Percentiles rank a stretch among this genome's conserved stretches.
phyloP scores from a whole-genome alignment of 352 stramenopile genomes.

The Blastocystis hominis region DNA sequence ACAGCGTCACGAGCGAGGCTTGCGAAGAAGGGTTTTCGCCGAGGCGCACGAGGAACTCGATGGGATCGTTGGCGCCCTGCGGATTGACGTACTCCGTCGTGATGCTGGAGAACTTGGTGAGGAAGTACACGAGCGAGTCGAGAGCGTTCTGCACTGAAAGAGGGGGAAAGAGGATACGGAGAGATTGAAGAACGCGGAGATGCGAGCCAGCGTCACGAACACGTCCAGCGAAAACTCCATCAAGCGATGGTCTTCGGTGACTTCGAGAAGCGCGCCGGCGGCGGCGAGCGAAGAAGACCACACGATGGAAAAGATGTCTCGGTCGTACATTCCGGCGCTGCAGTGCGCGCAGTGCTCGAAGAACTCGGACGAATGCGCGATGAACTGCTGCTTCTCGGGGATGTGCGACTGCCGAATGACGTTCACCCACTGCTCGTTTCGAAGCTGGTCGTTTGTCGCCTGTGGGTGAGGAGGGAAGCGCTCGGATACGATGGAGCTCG shows the following conservation, averaged over 20 bases:
- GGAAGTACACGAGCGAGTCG: constrained; percentile 42
- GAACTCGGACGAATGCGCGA: constrained; percentile 35
- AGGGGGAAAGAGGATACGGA: background rate
- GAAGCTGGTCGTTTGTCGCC: constrained; percentile 37
- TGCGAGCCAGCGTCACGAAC: constrained; percentile 32
- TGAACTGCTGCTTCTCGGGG: constrained; percentile 33
- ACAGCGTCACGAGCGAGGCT: constrained; percentile 21
- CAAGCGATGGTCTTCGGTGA: background rate
- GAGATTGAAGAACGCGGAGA: constrained; percentile 39
- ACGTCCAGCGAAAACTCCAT: constrained; percentile 41
- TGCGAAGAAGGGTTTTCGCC: constrained; percentile 15
- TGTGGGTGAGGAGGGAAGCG: background rate
- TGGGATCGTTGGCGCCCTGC: constrained; percentile 37
- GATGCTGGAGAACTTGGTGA: constrained; percentile 5
- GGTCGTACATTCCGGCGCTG: constrained; percentile 42
- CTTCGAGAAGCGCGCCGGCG: constrained; percentile 33
- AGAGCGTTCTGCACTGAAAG: background rate
- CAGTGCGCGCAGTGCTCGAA: constrained; percentile 35
- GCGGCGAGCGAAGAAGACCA: background rate
- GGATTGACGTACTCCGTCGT: constrained; percentile 35
- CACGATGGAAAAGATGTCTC: constrained; percentile 54
- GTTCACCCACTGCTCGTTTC: constrained; percentile 55
- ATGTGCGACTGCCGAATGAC: constrained; percentile 33
- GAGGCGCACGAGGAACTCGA: constrained; percentile 22
- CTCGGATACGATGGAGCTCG: background rate